These are phyloP conservation scores for Ustilago shanxiensis DNA, from an alignment of 1,284 basidiomycete genomes.

Conservation along the genomic window DNA sequence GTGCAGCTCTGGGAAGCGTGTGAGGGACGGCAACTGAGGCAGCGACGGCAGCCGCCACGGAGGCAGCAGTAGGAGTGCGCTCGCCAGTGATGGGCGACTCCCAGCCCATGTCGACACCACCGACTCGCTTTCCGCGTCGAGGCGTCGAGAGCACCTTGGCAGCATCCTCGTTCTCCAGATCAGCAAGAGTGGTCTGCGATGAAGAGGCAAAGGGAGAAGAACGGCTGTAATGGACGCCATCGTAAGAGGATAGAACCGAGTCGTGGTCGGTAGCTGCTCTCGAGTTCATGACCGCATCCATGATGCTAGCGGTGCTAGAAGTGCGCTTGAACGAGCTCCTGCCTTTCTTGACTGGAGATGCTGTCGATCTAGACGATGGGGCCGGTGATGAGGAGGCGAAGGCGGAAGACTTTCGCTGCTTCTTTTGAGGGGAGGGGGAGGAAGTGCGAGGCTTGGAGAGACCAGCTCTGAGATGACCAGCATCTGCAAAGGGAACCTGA, in stretches of 20 bases:
- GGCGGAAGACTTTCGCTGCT: conserved; percentile 37
- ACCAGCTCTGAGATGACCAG: conserved; percentile 42
- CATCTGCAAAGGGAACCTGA: conserved; percentile 46
- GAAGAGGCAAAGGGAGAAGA: conserved; percentile 45
- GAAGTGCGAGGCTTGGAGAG: conserved; percentile 26
- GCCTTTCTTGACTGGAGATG: conserved; percentile 16
- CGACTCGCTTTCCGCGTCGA: conserved; percentile 49
- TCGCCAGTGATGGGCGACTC: conserved; percentile 32
- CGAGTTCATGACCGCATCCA: conserved; percentile 52
- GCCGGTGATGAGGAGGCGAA: conserved; percentile 9
- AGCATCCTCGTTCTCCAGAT: conserved; percentile 30
- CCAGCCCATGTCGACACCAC: conserved; percentile 57
- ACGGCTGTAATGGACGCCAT: conserved; percentile 25
- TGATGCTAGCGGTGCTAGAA: conserved; percentile 47
- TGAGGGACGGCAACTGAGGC: conserved; percentile 22
- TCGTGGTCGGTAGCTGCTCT: conserved; percentile 49
- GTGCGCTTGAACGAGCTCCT: conserved; percentile 37
- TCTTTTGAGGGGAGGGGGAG: conserved; percentile 46
- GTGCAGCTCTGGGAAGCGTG: conserved; percentile 30
- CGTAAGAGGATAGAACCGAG: conserved; percentile 6
- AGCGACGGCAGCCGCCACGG: conserved; percentile 19
- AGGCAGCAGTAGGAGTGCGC: conserved; percentile 25
- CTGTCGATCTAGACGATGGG: conserved; percentile 8
- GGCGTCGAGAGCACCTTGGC: conserved; percentile 48
- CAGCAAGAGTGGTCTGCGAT: conserved; percentile 45